phyloP scores from a whole-genome alignment of 441 rosid genomes.

The Mallotus repandus region DNA sequence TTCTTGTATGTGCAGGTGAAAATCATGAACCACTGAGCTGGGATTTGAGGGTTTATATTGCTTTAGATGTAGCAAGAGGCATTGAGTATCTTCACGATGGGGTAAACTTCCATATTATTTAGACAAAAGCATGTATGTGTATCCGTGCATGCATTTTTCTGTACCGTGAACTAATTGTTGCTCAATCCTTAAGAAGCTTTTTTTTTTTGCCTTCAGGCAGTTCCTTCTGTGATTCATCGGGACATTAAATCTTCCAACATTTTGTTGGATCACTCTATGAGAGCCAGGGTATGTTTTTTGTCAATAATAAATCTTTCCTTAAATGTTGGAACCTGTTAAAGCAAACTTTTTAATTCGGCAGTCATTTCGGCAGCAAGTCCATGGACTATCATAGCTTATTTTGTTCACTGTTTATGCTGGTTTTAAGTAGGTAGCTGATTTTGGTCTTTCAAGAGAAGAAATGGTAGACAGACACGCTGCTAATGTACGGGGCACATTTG shows the following conservation, averaged over 20 bases:
- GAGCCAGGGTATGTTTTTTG: slow-evolving; percentile 70
- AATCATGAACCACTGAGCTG: slow-evolving; percentile 59
- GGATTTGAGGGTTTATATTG: slow-evolving; percentile 83
- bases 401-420: not conserved
- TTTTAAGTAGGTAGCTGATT: slow-evolving; percentile 79
- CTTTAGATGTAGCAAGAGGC: slow-evolving; percentile 91
- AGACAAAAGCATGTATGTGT: not conserved
- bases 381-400: not conserved
- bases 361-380: not conserved
- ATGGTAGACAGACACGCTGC: slow-evolving; percentile 78
- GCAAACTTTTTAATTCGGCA: not conserved
- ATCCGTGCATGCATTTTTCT: not conserved
- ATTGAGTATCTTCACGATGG: slow-evolving; percentile 99
- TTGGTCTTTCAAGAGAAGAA: slow-evolving; percentile 98
- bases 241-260: slow-evolving; percentile 96
- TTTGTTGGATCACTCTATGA: slow-evolving; percentile 89
- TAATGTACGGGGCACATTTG: slow-evolving; percentile 84
- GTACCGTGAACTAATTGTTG: not conserved
- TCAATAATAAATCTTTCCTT: not conserved
- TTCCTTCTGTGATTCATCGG: slow-evolving; percentile 93
- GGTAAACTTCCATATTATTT: slow-evolving; percentile 43
- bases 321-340: not conserved
- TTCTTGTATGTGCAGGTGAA: slow-evolving; percentile 48
- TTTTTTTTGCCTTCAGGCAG: slow-evolving; percentile 56
- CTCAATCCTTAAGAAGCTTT: not conserved